Conservation (phyloP, 1,284 basidiomycete species). For the Moniliophthora roreri region DNA sequence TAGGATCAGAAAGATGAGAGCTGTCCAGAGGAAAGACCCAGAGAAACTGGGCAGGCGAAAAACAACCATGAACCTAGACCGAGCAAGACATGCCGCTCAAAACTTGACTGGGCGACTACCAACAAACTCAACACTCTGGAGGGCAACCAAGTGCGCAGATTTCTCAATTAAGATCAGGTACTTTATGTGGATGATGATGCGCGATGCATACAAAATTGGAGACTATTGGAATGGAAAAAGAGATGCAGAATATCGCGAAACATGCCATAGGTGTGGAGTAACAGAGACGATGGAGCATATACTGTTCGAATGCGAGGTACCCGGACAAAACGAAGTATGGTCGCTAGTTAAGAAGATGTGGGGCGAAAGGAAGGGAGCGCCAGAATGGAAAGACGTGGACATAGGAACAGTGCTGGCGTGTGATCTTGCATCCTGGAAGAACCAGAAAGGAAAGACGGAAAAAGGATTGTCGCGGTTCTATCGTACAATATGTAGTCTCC, state of each 20-base stretch:
- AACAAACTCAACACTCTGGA: not conserved
- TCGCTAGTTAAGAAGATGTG: not conserved
- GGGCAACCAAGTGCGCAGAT: not conserved
- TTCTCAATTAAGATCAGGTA: not conserved
- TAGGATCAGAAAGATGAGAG: no score
- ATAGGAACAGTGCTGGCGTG: not conserved
- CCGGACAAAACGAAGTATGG: not conserved
- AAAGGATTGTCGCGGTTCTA: slow-evolving; percentile 12
- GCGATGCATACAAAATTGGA: not conserved
- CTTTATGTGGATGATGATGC: not conserved
- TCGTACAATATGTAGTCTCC: slow-evolving; percentile 20
- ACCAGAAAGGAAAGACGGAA: not conserved
- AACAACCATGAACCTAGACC: no score
- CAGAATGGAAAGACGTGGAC: no score
- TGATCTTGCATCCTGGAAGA: slow-evolving; percentile 9
- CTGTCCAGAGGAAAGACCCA: no score
- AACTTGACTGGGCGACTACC: no score
- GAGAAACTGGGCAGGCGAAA: no score
- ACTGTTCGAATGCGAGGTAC: not conserved
- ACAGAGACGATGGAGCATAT: not conserved
- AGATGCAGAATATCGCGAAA: not conserved
- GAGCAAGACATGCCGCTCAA: no score
- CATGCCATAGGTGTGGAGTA: not conserved
- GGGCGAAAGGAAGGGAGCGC: not conserved
- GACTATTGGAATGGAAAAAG: not conserved